These are phyloP conservation scores for Pecoramyces ruminantium DNA, from an alignment of 192 early-diverging fungal genomes.

Conservation along the genomic window DNA sequence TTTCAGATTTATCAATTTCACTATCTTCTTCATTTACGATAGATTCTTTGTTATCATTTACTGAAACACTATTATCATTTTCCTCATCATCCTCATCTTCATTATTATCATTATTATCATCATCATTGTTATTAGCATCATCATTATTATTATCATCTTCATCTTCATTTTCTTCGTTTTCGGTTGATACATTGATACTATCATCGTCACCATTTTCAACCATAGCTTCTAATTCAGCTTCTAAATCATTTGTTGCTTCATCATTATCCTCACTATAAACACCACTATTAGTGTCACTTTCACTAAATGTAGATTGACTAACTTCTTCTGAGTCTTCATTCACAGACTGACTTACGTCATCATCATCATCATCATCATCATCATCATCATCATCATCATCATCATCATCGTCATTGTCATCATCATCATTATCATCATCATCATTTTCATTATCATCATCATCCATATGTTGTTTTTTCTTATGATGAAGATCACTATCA, in stretches of 20 bases:
- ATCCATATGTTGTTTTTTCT: conserved; percentile 4
- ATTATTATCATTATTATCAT: background rate
- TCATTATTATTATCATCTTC: conserved; percentile 13
- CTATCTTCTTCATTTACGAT: no score
- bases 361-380: conserved; percentile 5
- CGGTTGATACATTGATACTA: conserved; percentile 15
- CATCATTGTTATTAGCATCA: conserved; percentile 13
- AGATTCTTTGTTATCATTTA: no score
- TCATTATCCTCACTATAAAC: conserved; percentile 2
- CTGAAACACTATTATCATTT: no score
- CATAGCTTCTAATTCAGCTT: conserved; percentile 12
- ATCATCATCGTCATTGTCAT: conserved; percentile 7
- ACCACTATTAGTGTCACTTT: conserved; percentile 8
- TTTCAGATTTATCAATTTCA: no score
- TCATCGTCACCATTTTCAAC: conserved; percentile 21
- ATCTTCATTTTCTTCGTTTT: conserved; percentile 10
- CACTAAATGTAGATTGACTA: background rate
- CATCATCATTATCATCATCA: background rate
- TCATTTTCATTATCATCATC: no score
- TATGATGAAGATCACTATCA: conserved; percentile 9
- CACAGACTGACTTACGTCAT: conserved; percentile 5
- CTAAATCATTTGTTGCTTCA: conserved; percentile 11
- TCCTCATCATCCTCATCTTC: background rate
- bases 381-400: background rate
- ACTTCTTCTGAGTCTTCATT: conserved; percentile 2